Evolutionary conservation across 352 stramenopile species (phyloP).

Genomic region (Phytopythium boreale): DNA sequence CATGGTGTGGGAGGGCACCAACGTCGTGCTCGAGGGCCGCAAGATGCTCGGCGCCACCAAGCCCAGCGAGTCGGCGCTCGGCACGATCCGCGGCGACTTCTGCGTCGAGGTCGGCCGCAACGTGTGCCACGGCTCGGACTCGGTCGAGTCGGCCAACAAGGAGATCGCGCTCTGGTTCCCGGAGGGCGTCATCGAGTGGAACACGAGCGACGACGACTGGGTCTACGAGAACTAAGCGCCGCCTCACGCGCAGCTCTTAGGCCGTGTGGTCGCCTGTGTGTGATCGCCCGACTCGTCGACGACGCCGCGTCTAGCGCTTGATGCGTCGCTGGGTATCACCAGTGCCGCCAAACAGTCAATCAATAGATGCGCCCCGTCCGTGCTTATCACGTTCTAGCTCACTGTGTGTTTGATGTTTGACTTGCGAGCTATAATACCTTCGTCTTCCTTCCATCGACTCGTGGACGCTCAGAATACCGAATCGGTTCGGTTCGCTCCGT

Average conservation of each 20-base stretch:
- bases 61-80: conserved; percentile 92
- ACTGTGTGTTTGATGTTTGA: no score
- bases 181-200: conserved; percentile 91
- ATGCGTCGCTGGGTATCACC: not conserved
- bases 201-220: conserved; percentile 90
- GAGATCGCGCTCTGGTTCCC: conserved; percentile 99
- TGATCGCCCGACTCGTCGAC: not conserved
- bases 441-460: no score
- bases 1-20: conserved; percentile 95
- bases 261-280: not conserved
- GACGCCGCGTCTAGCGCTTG: not conserved
- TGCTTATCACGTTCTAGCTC: not conserved
- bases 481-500: no score
- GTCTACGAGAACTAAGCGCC: conserved; percentile 93
- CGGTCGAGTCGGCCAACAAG: conserved; percentile 95
- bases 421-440: no score
- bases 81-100: conserved; percentile 97
- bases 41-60: conserved; percentile 98
- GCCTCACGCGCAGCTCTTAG: not conserved
- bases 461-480: no score
- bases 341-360: not conserved
- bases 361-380: not conserved
- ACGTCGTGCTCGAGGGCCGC: conserved; percentile 91
- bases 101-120: conserved; percentile 94
- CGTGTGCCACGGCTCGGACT: conserved; percentile 97